These are phyloP conservation scores for Xanthoconium separans DNA, from an alignment of 1,284 basidiomycete species.

Conservation along the genomic window DNA sequence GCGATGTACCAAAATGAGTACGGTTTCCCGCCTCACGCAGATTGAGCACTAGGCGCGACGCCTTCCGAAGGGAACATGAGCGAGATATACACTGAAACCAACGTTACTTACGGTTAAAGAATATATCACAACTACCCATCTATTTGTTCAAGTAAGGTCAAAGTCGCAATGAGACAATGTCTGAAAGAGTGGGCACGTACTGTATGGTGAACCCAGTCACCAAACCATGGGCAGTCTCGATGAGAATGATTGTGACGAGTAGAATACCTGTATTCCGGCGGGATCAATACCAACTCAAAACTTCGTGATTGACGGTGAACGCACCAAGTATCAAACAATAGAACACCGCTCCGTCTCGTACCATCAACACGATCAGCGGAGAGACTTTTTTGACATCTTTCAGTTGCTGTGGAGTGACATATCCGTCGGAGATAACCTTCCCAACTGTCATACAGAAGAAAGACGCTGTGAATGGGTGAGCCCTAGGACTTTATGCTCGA, in stretches of 20 bases:
- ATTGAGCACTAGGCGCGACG: slow-evolving; percentile 5
- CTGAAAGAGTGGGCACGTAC: neutral
- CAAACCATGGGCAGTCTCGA: neutral
- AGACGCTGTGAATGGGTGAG: neutral
- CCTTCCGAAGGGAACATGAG: neutral
- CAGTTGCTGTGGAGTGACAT: neutral
- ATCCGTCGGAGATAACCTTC: neutral
- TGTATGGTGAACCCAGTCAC: neutral
- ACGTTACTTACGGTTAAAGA: neutral
- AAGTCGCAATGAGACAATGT: too few species aligned
- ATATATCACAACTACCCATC: neutral
- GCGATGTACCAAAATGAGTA: neutral
- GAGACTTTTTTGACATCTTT: neutral
- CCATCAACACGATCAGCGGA: slow-evolving; percentile 3
- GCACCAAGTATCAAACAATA: neutral
- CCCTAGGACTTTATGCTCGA: neutral
- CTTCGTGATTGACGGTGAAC: neutral
- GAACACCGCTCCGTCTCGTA: slow-evolving; percentile 9
- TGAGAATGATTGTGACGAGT: neutral
- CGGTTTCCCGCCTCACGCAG: neutral
- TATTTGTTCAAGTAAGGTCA: neutral
- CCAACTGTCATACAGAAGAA: slow-evolving; percentile 10
- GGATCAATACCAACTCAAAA: neutral
- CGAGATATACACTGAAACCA: neutral
- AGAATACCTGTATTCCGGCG: neutral